Percentiles rank a stretch among this genome's conserved stretches.
phyloP scores from a whole-genome alignment of 2,329 filamentous ascomycete genomes.

The Neospermospora avenae region DNA sequence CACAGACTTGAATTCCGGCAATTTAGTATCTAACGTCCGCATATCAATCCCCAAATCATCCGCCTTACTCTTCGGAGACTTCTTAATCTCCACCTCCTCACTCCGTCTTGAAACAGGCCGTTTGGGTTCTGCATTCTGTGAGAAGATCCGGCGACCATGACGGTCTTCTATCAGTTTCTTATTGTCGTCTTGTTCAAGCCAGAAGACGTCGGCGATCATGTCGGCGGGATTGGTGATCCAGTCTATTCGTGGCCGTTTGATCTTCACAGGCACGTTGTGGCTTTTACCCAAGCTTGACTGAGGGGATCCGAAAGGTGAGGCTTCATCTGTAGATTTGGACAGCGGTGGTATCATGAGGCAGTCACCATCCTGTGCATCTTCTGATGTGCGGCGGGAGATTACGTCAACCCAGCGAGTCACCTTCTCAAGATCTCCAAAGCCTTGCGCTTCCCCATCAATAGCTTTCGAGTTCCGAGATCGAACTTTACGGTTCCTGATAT shows the following conservation, averaged over 20 bases:
- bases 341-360: conserved; percentile 44
- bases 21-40: conserved; percentile 31
- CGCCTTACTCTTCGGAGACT: conserved; percentile 13
- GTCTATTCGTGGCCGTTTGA: conserved; percentile 72
- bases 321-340: conserved; percentile 28
- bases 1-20: conserved; percentile 35
- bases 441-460: conserved; percentile 71
- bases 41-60: conserved; percentile 24
- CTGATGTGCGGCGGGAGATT: conserved; percentile 40
- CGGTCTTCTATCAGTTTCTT: conserved; percentile 79
- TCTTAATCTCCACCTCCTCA: conserved; percentile 21
- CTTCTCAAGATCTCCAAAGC: conserved; percentile 69
- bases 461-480: conserved; percentile 72
- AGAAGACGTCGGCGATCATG: conserved; percentile 84
- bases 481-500: conserved; percentile 85
- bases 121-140: conserved; percentile 37
- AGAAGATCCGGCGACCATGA: conserved; percentile 70
- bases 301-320: conserved; percentile 35
- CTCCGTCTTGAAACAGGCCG: conserved; percentile 37
- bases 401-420: conserved; percentile 77
- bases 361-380: conserved; percentile 30
- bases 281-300: conserved; percentile 40
- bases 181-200: conserved; percentile 80
- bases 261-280: conserved; percentile 43
- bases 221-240: conserved; percentile 84